These are phyloP conservation scores for Bryoglossum gracile DNA, from an alignment of 495 filamentous ascomycete genomes.

Conservation along the genomic window DNA sequence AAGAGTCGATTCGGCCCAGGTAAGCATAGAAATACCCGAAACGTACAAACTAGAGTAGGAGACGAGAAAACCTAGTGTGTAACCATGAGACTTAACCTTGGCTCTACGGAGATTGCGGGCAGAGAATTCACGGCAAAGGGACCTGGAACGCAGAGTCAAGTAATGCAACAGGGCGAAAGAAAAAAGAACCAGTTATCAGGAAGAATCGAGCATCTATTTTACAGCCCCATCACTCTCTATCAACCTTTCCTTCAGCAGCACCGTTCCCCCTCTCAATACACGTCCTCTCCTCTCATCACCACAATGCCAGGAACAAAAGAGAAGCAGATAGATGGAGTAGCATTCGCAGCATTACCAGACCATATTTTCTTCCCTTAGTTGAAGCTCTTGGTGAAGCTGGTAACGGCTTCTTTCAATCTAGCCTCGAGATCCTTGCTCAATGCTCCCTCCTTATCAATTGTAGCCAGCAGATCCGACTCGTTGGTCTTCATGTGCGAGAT, in stretches of 20 bases:
- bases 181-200: slow-evolving; percentile 6
- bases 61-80: too few relatives aligned
- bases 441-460: slow-evolving; percentile 93
- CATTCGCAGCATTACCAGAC: neutral
- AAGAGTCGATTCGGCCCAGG: too few relatives aligned
- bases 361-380: slow-evolving; percentile 31
- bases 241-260: slow-evolving; percentile 12
- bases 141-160: too few relatives aligned
- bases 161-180: too few relatives aligned
- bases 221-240: slow-evolving; percentile 22
- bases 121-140: too few relatives aligned
- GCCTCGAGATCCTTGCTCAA: slow-evolving; percentile 91
- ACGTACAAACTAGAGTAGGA: too few relatives aligned
- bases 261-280: slow-evolving; percentile 17
- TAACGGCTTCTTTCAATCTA: slow-evolving; percentile 72
- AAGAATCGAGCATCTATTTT: slow-evolving; percentile 25
- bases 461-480: slow-evolving; percentile 73
- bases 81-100: too few relatives aligned
- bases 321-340: slow-evolving; percentile 15
- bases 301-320: slow-evolving; percentile 25
- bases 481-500: slow-evolving; percentile 82
- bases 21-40: too few relatives aligned
- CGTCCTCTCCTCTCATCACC: slow-evolving; percentile 2
- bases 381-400: slow-evolving; percentile 91
- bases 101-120: too few relatives aligned